Base-by-base conservation (phyloP, 208 protist species). In the Trypanosoma melophagium region DNA sequence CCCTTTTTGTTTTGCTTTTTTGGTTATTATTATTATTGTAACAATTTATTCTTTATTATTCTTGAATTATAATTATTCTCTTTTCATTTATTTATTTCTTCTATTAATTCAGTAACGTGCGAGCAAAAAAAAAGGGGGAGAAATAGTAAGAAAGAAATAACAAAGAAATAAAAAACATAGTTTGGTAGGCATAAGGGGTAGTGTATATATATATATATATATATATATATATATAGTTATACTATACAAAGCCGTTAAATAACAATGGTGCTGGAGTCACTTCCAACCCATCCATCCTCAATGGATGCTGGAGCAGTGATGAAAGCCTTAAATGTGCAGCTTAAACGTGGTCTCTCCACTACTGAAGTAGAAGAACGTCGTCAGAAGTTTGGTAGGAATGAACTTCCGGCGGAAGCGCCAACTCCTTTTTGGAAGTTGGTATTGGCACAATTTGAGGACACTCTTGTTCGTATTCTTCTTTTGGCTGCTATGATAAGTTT, bases 381-480 rank as follows among this genome's bases (percentile, higher is more conserved):
- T 10, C 61, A 52, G 3, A n/a, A 78, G 12, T 96, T 88, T 74
- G 90, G 87, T 2, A 66, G 59, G 4, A 96, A 96, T 49, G 66
- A 80, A 51, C 78, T 96, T 24, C 87, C 88, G 1, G 59, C 52
- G 2, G 69, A 78, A 13, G 74, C 81, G 4, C 50, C 88, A 61
- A 91, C 84, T 25, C 76, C 92, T 17, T 88, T 97, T 61, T 91
- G 84, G 73, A 82, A 85, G 56, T 76, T 96, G 24, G 83, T 97
- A 13, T 47, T 90, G 1, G 86, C 81, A 16, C 90, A 97, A 60
- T 97, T 97, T 63, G 86, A 96, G n/a, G 94, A 97, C 54, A 79
- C 76, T 5, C 77, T 97, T 25, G 90, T 97, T 19, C 84, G 91
- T 25, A 93, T 97, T 67, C 70, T 97, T 22, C 75, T 97, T 1